Evolutionary conservation across 768 basidiomycete species (phyloP), one percentile per base, ranked within the genome.

Genomic region (Daedaleopsis sinensis): DNA sequence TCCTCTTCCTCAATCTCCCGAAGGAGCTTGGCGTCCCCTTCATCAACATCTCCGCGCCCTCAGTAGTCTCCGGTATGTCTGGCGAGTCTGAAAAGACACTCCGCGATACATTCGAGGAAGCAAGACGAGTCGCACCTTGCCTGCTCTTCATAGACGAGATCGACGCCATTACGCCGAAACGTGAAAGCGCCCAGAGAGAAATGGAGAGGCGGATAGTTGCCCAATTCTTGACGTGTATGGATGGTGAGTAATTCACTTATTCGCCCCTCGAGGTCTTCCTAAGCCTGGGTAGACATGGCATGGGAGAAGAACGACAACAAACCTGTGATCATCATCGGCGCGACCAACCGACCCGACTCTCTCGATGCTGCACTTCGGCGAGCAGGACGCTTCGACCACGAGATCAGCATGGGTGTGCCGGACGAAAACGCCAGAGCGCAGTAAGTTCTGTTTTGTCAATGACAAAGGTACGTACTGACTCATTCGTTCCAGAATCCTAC

Each of bases 161-260:
- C 19, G 96, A 98, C 69, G 94, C 96, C 8, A 96, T 99, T 63
- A 98, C 96, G 0, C 95, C 95, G 0, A 99, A 98, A 77, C 80
- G 97, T 61, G 97, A 99, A 76, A 98, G 92, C 67, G 96, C 97
- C 0, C 97, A 99, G 70, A 81, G 96, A 58, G 97, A 98, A 76
- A 98, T 98, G 97, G 97, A 98, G 70, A 78, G 96, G 48, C 84
- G 97, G 13, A 98, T 99, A 53, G 96, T 99, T 11, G 96, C 96
- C 0, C 97, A 99, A 72, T 92, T 99, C 65, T 75, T 98, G 57
- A 98, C 96, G 0, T 98, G 96, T 78, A 97, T 99, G 93, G 97
- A 99, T 73, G 96, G 96, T 97, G 67, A 46, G 85, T 70, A 36
- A 18, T 42, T 16, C 43, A 7, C 48, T 23, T 6, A 3, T 23